Base-by-base conservation (phyloP, 1,139 yeast genomes). In the Spathaspora sp. region DNA sequence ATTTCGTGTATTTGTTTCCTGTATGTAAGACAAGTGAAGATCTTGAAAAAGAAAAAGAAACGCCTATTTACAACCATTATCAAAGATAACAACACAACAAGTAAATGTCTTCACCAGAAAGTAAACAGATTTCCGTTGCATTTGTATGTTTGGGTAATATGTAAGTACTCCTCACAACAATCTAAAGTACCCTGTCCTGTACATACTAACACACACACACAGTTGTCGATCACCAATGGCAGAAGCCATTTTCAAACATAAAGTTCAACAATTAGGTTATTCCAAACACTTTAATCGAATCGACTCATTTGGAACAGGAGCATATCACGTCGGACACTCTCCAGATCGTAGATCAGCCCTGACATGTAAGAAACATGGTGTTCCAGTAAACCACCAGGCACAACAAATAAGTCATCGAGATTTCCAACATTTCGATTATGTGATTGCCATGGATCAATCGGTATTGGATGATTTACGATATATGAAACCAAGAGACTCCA, bases 181-280 rank as follows among this genome's bases (percentile, higher is more conserved):
- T 2, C 9, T 24, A 7, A 6, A 6, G 6, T 7, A 13, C 11
- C 8, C 27, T 17, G 6, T 13, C 4, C 2, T 20, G 8, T 5
- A 13, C 13, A 17, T 13, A 18, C 23, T 9, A 20, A 16, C 16
- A 36, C 26, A 15, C 24, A 13, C 25, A 27, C 11, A 4, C 18
- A 83, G 87, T 39, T 91, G 99, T 61, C 93, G 98, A 45, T 90
- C 97, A 1, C 97, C 98, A 9, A 91, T 91, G 98, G 98, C 99
- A 0, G 98, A 91, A 63, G 97, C 97, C 0, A 87, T 90, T 1
- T 89, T 90, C 68, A 74, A 72, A 44, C 82, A 88, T 51, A 72
- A 74, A 24, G 95, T 89, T 3, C 63, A 80, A 41, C 61, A 75
- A 47, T 59, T 69, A 27, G 78, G 82, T 0, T 74, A 75, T 38